phyloP scores from a whole-genome alignment of 768 basidiomycete genomes.

The Suillus ampliporus region DNA sequence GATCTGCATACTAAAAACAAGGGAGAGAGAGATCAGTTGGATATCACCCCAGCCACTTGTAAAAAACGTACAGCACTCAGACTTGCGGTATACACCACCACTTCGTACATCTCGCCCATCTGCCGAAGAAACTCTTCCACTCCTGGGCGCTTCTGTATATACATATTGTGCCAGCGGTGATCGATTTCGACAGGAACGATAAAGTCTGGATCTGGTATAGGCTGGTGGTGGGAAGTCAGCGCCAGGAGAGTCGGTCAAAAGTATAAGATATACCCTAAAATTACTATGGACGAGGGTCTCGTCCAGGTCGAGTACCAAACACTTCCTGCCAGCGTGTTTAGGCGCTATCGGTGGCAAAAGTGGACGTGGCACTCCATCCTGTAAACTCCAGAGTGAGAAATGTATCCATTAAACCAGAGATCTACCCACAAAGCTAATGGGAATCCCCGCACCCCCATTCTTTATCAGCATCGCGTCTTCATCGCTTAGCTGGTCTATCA shows the following conservation, averaged over 20 bases:
- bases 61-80: conserved; percentile 78
- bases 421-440: conserved; percentile 76
- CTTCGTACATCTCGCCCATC: conserved; percentile 96
- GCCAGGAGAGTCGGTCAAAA: not conserved
- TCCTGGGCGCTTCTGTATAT: conserved; percentile 94
- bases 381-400: not conserved
- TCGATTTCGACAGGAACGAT: conserved; percentile 97
- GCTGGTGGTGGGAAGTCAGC: conserved; percentile 48
- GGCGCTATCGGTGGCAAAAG: conserved; percentile 77
- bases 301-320: conserved; percentile 90
- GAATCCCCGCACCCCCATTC: conserved; percentile 89
- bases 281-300: conserved; percentile 93
- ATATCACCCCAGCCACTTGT: not conserved
- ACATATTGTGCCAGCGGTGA: conserved; percentile 92
- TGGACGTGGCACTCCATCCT: conserved; percentile 85
- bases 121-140: conserved; percentile 92
- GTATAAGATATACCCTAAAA: conserved; percentile 72
- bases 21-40: conserved; percentile 16
- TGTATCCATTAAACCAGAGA: not conserved
- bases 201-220: conserved; percentile 87
- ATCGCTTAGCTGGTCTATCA: conserved; percentile 40
- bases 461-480: conserved; percentile 81
- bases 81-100: conserved; percentile 94
- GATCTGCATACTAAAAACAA: conserved; percentile 83
- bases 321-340: conserved; percentile 82